Conservation (phyloP, 2,329 filamentous ascomycete genomes). For the Coleophoma crateriformis region DNA sequence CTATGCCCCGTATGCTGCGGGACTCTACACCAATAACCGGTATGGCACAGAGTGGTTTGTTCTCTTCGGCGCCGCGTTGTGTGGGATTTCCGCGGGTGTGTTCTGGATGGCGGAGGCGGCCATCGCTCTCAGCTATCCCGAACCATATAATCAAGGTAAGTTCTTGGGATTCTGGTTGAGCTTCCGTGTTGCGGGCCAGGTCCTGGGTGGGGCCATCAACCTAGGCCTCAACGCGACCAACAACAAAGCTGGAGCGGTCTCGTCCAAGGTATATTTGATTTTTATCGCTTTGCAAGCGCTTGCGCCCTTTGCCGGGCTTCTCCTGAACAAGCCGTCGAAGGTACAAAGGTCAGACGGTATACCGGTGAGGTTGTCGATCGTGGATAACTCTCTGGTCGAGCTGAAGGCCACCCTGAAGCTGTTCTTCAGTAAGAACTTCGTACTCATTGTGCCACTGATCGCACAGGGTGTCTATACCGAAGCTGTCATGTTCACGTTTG, state of each 20-base stretch:
- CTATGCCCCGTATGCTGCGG: constrained; percentile 66
- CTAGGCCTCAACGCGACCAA: constrained; percentile 57
- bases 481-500: constrained; percentile 67
- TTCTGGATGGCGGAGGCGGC: constrained; percentile 75
- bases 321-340: constrained; percentile 54
- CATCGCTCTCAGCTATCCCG: constrained; percentile 67
- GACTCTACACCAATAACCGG: constrained; percentile 67
- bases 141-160: constrained; percentile 60
- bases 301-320: constrained; percentile 57
- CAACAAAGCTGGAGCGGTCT: constrained; percentile 56
- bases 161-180: constrained; percentile 65
- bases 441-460: constrained; percentile 62
- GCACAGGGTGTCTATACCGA: constrained; percentile 67
- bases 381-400: constrained; percentile 50
- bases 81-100: constrained; percentile 47
- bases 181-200: constrained; percentile 55
- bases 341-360: constrained; percentile 63
- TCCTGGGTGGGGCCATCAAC: constrained; percentile 68
- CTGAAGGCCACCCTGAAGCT: constrained; percentile 51
- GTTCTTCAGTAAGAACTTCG: constrained; percentile 55
- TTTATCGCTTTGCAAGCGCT: constrained; percentile 67
- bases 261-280: constrained; percentile 61
- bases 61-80: constrained; percentile 41
- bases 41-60: constrained; percentile 65
- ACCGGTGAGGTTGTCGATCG: constrained; percentile 53